These are phyloP conservation scores for Abrus pulchellus DNA, from an alignment of 306 rosid species.

Conservation along the genomic window DNA sequence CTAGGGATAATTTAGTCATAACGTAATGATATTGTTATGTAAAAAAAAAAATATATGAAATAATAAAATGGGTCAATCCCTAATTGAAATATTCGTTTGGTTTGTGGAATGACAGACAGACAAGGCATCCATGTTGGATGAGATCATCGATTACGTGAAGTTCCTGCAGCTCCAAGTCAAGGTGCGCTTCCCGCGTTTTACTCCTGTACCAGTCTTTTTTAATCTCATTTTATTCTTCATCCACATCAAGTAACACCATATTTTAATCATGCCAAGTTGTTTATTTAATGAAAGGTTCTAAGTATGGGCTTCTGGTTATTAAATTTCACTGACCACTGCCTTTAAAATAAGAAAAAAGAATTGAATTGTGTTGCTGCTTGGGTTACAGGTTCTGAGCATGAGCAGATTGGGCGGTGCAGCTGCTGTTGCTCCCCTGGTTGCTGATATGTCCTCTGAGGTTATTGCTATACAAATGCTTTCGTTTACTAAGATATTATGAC, in stretches of 20 bases:
- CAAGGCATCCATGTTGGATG: slow-evolving; percentile 96
- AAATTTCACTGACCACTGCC: slow-evolving; percentile 19
- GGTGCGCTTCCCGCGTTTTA: slow-evolving; percentile 55
- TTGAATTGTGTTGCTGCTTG: neutral
- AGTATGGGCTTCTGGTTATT: slow-evolving; percentile 37
- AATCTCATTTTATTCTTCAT: neutral
- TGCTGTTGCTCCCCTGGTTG: slow-evolving; percentile 83
- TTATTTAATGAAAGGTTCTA: neutral
- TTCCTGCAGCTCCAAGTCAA: slow-evolving; percentile 97
- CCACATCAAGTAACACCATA: neutral
- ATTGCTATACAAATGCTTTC: neutral
- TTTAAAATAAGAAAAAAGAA: neutral
- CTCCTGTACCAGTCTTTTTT: neutral
- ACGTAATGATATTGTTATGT: neutral
- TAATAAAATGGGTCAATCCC: neutral
- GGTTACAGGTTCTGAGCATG: slow-evolving; percentile 90
- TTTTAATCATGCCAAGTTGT: neutral
- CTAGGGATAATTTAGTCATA: slow-evolving; percentile 14
- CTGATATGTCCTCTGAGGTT: slow-evolving; percentile 84
- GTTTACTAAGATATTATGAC: neutral
- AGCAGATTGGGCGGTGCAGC: slow-evolving; percentile 97
- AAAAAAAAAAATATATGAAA: neutral
- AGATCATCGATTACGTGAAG: slow-evolving; percentile 95
- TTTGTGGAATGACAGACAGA: slow-evolving; percentile 86
- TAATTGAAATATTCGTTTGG: slow-evolving; percentile 45